These are phyloP conservation scores for Coemansia sp. DNA, from an alignment of 192 early-diverging fungal genomes.

Conservation along the genomic window DNA sequence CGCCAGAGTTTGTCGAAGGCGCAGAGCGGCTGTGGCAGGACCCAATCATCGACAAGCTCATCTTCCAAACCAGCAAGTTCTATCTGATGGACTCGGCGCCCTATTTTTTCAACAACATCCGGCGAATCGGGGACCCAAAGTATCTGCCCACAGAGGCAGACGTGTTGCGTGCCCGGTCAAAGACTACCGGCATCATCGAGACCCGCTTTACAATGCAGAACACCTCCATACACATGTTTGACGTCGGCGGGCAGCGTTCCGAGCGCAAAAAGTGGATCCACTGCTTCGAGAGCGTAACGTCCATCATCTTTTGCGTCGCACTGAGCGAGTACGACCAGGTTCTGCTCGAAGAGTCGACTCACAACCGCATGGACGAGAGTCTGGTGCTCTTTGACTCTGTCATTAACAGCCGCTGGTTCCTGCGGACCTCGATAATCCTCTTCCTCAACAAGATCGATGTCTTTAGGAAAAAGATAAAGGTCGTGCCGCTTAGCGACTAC, in stretches of 20 bases:
- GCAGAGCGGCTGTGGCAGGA: constrained; percentile 76
- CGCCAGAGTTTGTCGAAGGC: constrained; percentile 65
- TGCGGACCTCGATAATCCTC: constrained; percentile 86
- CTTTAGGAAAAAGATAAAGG: constrained; percentile 75
- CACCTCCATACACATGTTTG: constrained; percentile 93
- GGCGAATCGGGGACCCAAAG: constrained; percentile 76
- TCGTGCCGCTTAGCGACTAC: constrained; percentile 74
- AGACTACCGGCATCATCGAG: constrained; percentile 97
- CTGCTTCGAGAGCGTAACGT: constrained; percentile 97
- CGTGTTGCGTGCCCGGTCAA: constrained; percentile 93
- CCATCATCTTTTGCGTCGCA: constrained; percentile 93
- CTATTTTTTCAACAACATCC: constrained; percentile 91
- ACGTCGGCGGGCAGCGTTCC: constrained; percentile 97
- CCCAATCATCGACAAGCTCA: constrained; percentile 59
- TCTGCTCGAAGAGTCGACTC: constrained; percentile 75
- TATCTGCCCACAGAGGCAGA: constrained; percentile 93
- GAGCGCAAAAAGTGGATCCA: constrained; percentile 99
- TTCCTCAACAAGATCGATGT: constrained; percentile 95
- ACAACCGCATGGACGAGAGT: constrained; percentile 93
- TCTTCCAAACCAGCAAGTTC: constrained; percentile 78
- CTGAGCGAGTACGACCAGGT: constrained; percentile 93
- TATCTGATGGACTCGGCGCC: constrained; percentile 91
- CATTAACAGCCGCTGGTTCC: constrained; percentile 90
- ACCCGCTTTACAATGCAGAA: constrained; percentile 90
- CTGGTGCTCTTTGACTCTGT: constrained; percentile 88